Base-by-base conservation (phyloP, 1,284 basidiomycete species). In the Ceratobasidium sp. region DNA sequence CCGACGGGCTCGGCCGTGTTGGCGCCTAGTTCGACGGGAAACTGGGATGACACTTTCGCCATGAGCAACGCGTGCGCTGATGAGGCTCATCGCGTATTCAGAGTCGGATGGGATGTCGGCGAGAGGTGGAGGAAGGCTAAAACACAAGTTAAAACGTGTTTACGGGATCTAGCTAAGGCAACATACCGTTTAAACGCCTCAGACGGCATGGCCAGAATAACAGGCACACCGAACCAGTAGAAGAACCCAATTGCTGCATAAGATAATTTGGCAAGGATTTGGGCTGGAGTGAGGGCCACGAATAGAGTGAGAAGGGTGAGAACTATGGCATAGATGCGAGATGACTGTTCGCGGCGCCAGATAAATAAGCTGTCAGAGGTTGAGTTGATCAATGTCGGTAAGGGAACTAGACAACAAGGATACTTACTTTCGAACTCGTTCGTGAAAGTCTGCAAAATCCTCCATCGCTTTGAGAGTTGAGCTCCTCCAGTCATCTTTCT, bases 1-100 rank as follows among this genome's bases (percentile, higher is more conserved):
- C 11, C 61, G 58, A 35, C 71, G 58, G 3, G 61, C 71, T 75
- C 61, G 37, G 7, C 71, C 61, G 15, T 54, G 71, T 39, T 75
- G 58, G 23, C 61, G 42, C 15, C 49, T 42, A 15, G 42, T 26
- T 10, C 60, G 58, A 31, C 26, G 60, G 26, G 71, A 64, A 33
- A 37, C 49, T 17, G 86, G 84, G 45, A 80, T 82, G 28, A 89
- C 80, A 49, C 86, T 84, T 58, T 90, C 83, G 15, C 91, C 90
- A 37, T 85, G 83, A 47, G 88, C 86, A 11, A 91, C 86, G 3
- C 91, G 87, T 76, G 87, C 85, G 1, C 90, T 87, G 47, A 92
- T 91, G 11, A 92, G 80, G 42, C 90, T 87, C 88, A 92, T 91
- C 0, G 91, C 90, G 80, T 90, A 84, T 74, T 92, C 90, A 1